phyloP scores from a whole-genome alignment of 2,329 filamentous ascomycete species.

The Ceratocystiopsis minuta region DNA sequence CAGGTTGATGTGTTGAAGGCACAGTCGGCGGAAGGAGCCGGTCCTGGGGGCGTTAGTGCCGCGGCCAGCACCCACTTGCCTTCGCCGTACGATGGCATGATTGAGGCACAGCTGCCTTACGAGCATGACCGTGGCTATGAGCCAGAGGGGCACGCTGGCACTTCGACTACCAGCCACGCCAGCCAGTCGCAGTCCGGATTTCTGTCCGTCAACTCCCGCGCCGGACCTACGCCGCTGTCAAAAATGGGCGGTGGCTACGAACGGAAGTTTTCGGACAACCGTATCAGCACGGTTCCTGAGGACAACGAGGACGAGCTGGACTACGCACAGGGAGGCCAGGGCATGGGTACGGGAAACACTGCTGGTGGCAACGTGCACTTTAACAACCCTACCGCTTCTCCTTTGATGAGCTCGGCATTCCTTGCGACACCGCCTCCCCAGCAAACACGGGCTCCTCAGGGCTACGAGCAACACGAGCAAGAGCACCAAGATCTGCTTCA shows the following conservation, averaged over 20 bases:
- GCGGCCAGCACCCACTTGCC: constrained; percentile 30
- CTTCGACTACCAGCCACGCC: constrained; percentile 50
- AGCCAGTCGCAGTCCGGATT: constrained; percentile 69
- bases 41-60: constrained; percentile 4
- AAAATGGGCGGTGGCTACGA: constrained; percentile 25
- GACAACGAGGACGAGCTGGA: constrained; percentile 60
- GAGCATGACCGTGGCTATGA: constrained; percentile 64
- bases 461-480: background rate
- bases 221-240: constrained; percentile 16
- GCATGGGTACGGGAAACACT: constrained; percentile 24
- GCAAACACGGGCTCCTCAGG: background rate
- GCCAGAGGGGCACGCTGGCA: constrained; percentile 62
- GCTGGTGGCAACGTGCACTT: background rate
- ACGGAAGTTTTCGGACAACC: constrained; percentile 50
- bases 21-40: constrained; percentile 26
- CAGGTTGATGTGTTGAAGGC: constrained; percentile 76
- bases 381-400: constrained; percentile 2
- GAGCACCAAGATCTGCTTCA: background rate
- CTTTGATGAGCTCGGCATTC: constrained; percentile 5
- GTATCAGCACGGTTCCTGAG: constrained; percentile 80
- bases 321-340: background rate
- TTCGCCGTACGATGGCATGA: constrained; percentile 49
- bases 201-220: constrained; percentile 41
- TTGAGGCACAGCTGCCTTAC: constrained; percentile 43
- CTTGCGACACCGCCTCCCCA: constrained; percentile 26